Percentiles rank a stretch among this genome's conserved stretches.
These are phyloP conservation scores for Nicotiana otophora DNA, from an alignment of 257 asterid genomes.

Conservation along the genomic window DNA sequence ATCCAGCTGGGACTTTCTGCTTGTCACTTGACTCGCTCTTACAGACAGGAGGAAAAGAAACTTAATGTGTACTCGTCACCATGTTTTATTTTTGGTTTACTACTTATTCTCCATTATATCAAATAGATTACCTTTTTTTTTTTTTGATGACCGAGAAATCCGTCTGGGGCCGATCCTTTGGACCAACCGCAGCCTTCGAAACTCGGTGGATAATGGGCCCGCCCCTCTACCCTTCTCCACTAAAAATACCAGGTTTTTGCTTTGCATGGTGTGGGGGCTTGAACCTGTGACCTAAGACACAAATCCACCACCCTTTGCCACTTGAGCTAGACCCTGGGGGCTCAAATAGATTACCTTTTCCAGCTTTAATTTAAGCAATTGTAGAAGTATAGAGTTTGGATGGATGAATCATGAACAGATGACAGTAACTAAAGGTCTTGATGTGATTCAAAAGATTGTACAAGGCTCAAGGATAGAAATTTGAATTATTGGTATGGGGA, in stretches of 20 bases:
- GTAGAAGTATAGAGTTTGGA: not conserved
- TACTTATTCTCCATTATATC: not conserved
- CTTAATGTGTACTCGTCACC: not conserved
- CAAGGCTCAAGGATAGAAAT: not conserved
- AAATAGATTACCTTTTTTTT: not conserved
- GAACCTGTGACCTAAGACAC: too few species aligned
- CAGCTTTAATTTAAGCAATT: not conserved
- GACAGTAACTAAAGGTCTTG: not conserved
- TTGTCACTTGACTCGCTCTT: not conserved
- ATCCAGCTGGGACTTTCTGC: not conserved
- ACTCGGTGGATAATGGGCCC: too few species aligned
- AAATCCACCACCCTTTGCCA: too few species aligned
- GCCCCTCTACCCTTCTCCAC: too few species aligned
- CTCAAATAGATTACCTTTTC: not conserved
- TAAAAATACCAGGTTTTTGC: too few species aligned
- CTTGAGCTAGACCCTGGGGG: too few species aligned
- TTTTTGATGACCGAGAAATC: not conserved
- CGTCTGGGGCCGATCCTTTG: too few species aligned
- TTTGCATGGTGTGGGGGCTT: too few species aligned
- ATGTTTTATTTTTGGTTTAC: not conserved
- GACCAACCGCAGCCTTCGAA: too few species aligned
- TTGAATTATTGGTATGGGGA: too few species aligned
- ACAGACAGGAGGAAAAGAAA: not conserved
- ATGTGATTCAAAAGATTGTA: not conserved
- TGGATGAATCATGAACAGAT: not conserved